phyloP scores from a whole-genome alignment of 163 green algal genomes.

The Volvox carteri region DNA sequence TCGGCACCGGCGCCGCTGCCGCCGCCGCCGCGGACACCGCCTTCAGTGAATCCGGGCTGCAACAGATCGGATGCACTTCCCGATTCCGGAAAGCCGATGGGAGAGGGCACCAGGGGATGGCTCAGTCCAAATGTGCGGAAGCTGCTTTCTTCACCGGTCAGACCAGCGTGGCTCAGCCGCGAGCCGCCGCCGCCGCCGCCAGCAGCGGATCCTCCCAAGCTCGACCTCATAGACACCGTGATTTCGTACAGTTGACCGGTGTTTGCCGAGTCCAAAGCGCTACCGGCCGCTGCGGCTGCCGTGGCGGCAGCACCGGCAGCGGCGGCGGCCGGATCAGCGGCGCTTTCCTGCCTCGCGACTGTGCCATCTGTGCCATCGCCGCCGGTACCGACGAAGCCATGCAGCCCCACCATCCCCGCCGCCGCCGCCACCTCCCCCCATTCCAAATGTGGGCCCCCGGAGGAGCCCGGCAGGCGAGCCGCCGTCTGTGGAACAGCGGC shows the following conservation, averaged over 20 bases:
- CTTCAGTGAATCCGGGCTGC: too few relatives aligned
- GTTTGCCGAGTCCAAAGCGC: neutral
- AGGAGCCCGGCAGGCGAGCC: too few relatives aligned
- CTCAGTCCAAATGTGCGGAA: neutral
- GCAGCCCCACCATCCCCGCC: too few relatives aligned
- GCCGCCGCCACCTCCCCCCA: too few relatives aligned
- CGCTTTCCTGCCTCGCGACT: too few relatives aligned
- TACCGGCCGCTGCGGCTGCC: neutral
- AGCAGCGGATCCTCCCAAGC: slow-evolving; percentile 11
- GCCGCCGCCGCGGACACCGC: too few relatives aligned
- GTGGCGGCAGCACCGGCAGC: neutral
- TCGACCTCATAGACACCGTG: slow-evolving; percentile 18
- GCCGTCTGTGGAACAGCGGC: too few relatives aligned
- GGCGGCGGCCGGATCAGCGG: neutral
- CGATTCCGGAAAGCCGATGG: neutral
- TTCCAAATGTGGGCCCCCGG: too few relatives aligned
- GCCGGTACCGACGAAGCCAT: too few relatives aligned
- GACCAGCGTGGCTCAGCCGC: neutral
- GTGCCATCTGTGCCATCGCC: too few relatives aligned
- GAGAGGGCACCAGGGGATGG: neutral
- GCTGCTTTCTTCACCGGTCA: neutral
- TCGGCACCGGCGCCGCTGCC: too few relatives aligned
- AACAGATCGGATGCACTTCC: slow-evolving; percentile 27
- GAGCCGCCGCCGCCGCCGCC: neutral
- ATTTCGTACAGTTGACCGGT: slow-evolving; percentile 8